Conservation (phyloP, 139 green algal species). For the Penium margaritaceum region DNA sequence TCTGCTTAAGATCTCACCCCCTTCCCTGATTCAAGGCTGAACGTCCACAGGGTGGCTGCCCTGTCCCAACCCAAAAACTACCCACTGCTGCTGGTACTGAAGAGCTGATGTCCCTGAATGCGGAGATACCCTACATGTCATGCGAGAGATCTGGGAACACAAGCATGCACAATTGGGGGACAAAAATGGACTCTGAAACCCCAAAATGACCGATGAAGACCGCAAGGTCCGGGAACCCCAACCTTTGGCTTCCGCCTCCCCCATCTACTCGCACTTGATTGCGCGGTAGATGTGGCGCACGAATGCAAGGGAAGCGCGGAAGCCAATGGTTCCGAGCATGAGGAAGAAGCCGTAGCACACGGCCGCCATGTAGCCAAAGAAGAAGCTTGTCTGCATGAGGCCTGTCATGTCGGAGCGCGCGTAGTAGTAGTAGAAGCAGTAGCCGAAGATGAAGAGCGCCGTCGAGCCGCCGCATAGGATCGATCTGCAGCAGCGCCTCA, state of each 20-base stretch:
- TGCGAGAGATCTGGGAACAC: too few relatives aligned
- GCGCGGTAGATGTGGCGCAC: conserved; percentile 66
- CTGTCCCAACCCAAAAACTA: too few relatives aligned
- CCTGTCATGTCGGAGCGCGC: conserved; percentile 58
- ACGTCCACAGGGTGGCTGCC: too few relatives aligned
- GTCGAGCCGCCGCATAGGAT: conserved; percentile 92
- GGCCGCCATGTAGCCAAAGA: conserved; percentile 51
- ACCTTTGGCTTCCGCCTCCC: neutral
- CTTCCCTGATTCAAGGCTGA: too few relatives aligned
- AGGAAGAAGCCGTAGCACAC: conserved; percentile 54
- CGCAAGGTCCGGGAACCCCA: too few relatives aligned
- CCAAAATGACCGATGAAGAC: too few relatives aligned
- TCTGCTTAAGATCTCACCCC: too few relatives aligned
- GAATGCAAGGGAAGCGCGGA: conserved; percentile 66
- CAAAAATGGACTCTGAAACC: too few relatives aligned
- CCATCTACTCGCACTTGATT: conserved; percentile 59
- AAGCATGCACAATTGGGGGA: too few relatives aligned
- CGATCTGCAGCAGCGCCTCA: conserved; percentile 53
- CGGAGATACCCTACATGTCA: too few relatives aligned
- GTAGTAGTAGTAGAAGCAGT: conserved; percentile 97
- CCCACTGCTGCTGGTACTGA: too few relatives aligned
- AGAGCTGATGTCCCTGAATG: too few relatives aligned
- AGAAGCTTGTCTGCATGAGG: conserved; percentile 58
- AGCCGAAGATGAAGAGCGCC: conserved; percentile 85
- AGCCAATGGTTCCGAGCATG: conserved; percentile 78